phyloP scores from a whole-genome alignment of 176 grass and related monocot species.

The Avena atlantica region DNA sequence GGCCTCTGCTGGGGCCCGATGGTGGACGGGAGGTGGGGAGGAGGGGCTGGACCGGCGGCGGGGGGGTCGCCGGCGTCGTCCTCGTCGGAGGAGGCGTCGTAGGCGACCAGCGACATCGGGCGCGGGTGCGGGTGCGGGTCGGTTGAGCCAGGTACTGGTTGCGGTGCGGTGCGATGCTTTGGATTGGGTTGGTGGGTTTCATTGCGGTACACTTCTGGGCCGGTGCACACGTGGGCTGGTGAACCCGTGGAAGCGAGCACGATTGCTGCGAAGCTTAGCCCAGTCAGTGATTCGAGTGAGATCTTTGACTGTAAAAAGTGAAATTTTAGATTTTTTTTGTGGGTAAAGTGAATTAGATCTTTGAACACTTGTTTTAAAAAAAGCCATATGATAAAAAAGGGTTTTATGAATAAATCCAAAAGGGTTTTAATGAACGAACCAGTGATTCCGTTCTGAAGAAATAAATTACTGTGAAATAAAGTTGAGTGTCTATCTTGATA shows the following conservation, averaged over 20 bases:
- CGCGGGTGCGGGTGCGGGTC: neutral
- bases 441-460: too few species aligned
- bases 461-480: too few species aligned
- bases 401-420: too few species aligned
- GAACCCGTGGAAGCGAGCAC: neutral
- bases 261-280: neutral
- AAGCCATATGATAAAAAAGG: too few species aligned
- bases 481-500: too few species aligned
- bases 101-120: constrained; percentile 71
- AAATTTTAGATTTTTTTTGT: too few species aligned
- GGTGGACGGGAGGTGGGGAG: neutral
- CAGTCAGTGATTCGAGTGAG: too few species aligned
- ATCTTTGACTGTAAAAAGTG: too few species aligned
- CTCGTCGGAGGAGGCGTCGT: constrained; percentile 69
- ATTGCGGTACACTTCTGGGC: neutral
- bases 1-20: constrained; percentile 39
- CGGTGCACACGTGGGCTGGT: neutral
- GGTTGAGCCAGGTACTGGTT: neutral
- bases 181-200: neutral
- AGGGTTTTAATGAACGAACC: too few species aligned
- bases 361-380: too few species aligned
- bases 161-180: neutral
- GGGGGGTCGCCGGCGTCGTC: constrained; percentile 55
- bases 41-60: constrained; percentile 8
- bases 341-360: too few species aligned